These are phyloP conservation scores for Nicotiana paniculata DNA, from an alignment of 257 asterid species.

Conservation along the genomic window DNA sequence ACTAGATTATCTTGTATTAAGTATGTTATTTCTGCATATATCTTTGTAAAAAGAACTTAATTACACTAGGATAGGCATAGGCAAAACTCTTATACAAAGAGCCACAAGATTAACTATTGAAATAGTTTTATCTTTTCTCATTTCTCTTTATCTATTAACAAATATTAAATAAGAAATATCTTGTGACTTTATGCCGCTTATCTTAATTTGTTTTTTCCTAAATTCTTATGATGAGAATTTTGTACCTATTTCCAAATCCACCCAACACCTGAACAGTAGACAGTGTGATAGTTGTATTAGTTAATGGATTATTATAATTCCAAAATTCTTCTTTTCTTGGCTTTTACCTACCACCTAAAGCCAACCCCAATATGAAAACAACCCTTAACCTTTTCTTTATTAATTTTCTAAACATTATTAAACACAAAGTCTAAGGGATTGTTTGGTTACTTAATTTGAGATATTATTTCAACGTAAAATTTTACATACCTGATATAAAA, in stretches of 20 bases:
- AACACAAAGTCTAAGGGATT: neutral
- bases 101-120: neutral
- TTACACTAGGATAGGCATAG: neutral
- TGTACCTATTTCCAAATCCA: neutral
- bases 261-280: neutral
- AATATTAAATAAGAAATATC: neutral
- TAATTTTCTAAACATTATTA: neutral
- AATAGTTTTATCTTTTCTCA: neutral
- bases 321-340: conserved; percentile 10
- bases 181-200: neutral
- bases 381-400: conserved; percentile 18
- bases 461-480: neutral
- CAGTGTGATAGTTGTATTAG: neutral
- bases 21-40: no score
- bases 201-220: neutral
- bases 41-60: neutral
- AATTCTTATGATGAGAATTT: neutral
- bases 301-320: neutral
- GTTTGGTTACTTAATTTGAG: neutral
- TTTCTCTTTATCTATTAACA: neutral
- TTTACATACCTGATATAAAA: no score
- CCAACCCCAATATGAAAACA: conserved; percentile 27
- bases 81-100: neutral
- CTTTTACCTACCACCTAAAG: conserved; percentile 22
- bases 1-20: neutral